Percentiles rank a stretch among this genome's conserved stretches.
phyloP scores from a whole-genome alignment of 169 alveolate species.

The Plasmodium yoelii region DNA sequence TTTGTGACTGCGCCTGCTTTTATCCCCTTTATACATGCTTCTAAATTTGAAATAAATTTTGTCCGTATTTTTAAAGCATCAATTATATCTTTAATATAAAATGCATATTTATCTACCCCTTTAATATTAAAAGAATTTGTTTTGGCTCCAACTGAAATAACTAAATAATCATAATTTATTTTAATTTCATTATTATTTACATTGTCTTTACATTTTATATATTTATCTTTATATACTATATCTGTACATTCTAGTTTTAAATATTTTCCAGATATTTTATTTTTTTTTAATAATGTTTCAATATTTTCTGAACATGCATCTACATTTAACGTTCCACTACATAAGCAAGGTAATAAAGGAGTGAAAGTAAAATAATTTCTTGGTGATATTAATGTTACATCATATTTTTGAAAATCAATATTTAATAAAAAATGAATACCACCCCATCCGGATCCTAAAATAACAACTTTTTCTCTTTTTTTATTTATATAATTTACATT shows the following conservation, averaged over 20 bases:
- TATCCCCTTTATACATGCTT: conserved; percentile 20
- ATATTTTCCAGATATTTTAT: conserved; percentile 28
- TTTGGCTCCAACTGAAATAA: conserved; percentile 85
- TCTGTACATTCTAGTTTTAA: conserved; percentile 77
- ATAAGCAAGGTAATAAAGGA: conserved; percentile 83
- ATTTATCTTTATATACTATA: conserved; percentile 23
- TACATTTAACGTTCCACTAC: conserved; percentile 78
- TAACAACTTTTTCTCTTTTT: conserved; percentile 74
- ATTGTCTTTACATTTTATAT: conserved; percentile 30
- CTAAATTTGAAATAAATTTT: conserved; percentile 75
- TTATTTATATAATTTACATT: background rate
- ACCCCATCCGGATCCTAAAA: conserved; percentile 87
- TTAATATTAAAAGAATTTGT: conserved; percentile 83
- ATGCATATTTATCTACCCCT: conserved; percentile 85
- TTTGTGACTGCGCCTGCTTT: too few relatives aligned
- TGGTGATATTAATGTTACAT: conserved; percentile 84
- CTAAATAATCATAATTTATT: conserved; percentile 79
- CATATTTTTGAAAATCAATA: conserved; percentile 80
- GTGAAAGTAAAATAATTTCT: conserved; percentile 85
- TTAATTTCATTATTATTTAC: conserved; percentile 20
- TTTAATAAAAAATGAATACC: conserved; percentile 79
- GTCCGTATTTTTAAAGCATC: conserved; percentile 80
- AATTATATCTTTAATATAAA: conserved; percentile 82
- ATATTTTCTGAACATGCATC: conserved; percentile 81
- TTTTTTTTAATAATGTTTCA: conserved; percentile 63